These are phyloP conservation scores for Zoysia matrella DNA, from an alignment of 202 grass and related monocot species.

Conservation along the genomic window DNA sequence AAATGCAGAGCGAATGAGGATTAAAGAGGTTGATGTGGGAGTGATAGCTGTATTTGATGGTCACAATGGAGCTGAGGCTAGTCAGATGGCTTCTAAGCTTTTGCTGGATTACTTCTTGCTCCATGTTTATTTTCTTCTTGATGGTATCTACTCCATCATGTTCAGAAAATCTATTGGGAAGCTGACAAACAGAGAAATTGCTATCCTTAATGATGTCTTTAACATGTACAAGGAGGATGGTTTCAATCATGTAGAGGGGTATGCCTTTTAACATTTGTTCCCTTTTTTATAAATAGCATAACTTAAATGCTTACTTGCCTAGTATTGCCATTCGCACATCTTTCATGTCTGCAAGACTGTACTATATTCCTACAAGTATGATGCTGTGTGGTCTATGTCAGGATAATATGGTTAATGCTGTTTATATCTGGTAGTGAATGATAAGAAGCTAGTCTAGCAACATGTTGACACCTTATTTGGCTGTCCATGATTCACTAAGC, in stretches of 20 bases:
- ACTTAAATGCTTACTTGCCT: neutral
- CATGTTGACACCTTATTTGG: neutral
- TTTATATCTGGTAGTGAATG: neutral
- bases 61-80: constrained; percentile 90
- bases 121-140: constrained; percentile 95
- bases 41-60: constrained; percentile 93
- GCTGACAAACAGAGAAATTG: constrained; percentile 60
- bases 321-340: neutral
- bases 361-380: neutral
- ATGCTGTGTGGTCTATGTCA: neutral
- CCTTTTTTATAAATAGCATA: neutral
- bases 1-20: constrained; percentile 66
- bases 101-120: constrained; percentile 89
- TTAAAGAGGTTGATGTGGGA: constrained; percentile 86
- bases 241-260: constrained; percentile 40
- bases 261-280: constrained; percentile 29
- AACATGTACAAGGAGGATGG: constrained; percentile 43
- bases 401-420: constrained; percentile 1
- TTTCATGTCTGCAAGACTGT: constrained; percentile 11
- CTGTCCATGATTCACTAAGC: constrained; percentile 6
- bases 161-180: constrained; percentile 75
- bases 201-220: constrained; percentile 55
- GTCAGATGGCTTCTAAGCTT: constrained; percentile 91
- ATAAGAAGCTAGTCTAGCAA: constrained; percentile 11
- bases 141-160: constrained; percentile 77